Base-by-base conservation (phyloP, 306 rosid genomes). In the Rosa persica region DNA sequence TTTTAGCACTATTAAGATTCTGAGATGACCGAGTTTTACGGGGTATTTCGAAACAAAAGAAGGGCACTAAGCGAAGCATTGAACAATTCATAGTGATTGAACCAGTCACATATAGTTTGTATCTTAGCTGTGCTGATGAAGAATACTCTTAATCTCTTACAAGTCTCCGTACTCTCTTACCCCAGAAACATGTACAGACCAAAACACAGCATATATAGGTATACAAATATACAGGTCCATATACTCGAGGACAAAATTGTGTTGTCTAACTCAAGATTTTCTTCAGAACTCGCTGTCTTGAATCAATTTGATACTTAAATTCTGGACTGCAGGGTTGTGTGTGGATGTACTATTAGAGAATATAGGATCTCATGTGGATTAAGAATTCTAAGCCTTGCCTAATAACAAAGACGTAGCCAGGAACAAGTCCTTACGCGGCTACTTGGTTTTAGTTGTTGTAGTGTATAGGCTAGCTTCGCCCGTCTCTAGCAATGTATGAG, bases 1-100 rank as follows among this genome's bases (percentile, higher is more conserved):
- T 17, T 48, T 11, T 27, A 6, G 40, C 38, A 3, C 12, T 25
- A 16, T 30, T 73, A 22, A 46, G 23, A 12, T 73, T 25, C 16
- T 13, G 39, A 2, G 39, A 23, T 13, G 58, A 75, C 57, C 69
- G n/a, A 25, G 69, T 57, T 74, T 74, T 42, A 23, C 9, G 51
- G 54, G 19, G 25, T 4, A 11, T 57, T 57, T 8, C 42, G 78
- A 55, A 11, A 11, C 3, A 52, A 73, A 64, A 64, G 22, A 64
- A 27, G 16, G 48, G 30, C 20, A 10, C 1, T 19, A 8, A 34
- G 69, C 42, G 5, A 66, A 55, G 55, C 25, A 22, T 57, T 74
- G 68, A 40, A 40, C 6, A 1, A 44, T 74, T 74, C 54, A 74
- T 13, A 57, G 49, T 19, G 40, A 43, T 43, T 74, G 78, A 75